Evolutionary conservation across 306 rosid species (phyloP).

Genomic region (Trichosanthes cucumerina): DNA sequence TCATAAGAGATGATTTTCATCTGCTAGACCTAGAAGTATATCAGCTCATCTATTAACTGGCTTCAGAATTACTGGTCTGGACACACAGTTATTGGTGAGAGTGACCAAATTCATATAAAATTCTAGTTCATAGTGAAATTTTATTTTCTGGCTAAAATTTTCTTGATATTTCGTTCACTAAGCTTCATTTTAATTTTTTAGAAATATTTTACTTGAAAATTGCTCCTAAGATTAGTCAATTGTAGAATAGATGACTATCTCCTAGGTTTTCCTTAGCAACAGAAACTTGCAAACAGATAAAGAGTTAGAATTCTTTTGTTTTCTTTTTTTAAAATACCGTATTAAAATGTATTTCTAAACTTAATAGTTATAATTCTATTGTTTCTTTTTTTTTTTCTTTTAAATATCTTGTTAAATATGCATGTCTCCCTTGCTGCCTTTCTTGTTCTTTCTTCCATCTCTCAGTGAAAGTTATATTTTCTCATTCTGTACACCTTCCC

Average conservation of each 20-base stretch:
- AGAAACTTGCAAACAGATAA: not conserved
- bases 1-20: not conserved
- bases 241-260: not conserved
- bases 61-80: conserved; percentile 1
- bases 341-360: not conserved
- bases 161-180: not conserved
- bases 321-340: not conserved
- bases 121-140: not conserved
- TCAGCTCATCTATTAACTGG: not conserved
- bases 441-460: not conserved
- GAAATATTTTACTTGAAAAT: not conserved
- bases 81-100: not conserved
- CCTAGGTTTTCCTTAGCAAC: not conserved
- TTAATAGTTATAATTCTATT: not conserved
- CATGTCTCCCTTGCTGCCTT: not conserved
- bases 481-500: not conserved
- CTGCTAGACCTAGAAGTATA: conserved; percentile 7
- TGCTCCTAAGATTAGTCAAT: not conserved
- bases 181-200: not conserved
- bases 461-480: not conserved
- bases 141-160: not conserved
- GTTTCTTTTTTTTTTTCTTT: not conserved
- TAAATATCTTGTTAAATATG: not conserved
- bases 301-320: not conserved
- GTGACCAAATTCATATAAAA: not conserved